Conservation (phyloP, 2,329 filamentous ascomycete genomes). For the Bipolaris zeicola region DNA sequence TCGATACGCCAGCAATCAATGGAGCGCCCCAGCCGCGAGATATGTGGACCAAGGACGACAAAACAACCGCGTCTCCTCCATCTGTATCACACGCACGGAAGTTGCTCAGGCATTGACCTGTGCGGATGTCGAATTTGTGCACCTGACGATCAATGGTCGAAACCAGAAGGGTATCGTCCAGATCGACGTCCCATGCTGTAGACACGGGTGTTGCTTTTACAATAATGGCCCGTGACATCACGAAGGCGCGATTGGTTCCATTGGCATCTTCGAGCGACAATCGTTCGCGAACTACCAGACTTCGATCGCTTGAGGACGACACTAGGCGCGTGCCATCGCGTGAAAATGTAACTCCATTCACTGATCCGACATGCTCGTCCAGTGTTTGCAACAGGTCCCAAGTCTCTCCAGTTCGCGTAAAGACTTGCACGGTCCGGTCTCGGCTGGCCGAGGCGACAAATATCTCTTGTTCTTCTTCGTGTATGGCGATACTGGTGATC, state of each 20-base stretch:
- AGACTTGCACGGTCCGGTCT: conserved; percentile 94
- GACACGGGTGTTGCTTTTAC: conserved; percentile 87
- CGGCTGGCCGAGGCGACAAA: conserved; percentile 78
- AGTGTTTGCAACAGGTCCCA: conserved; percentile 89
- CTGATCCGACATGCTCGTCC: conserved; percentile 86
- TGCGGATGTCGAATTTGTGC: conserved; percentile 65
- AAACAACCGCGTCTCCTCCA: conserved; percentile 77
- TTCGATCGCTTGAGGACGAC: conserved; percentile 84
- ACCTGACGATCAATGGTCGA: conserved; percentile 68
- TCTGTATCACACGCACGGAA: conserved; percentile 87
- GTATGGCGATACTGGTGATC: conserved; percentile 79
- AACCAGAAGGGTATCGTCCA: conserved; percentile 60
- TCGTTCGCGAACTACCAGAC: conserved; percentile 80
- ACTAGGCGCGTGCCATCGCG: conserved; percentile 73
- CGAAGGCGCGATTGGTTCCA: conserved; percentile 70
- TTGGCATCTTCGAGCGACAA: conserved; percentile 69
- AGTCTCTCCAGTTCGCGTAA: conserved; percentile 62
- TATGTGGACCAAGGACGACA: conserved; percentile 75
- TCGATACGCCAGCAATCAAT: conserved; percentile 84
- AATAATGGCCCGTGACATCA: conserved; percentile 76
- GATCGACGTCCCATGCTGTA: conserved; percentile 72
- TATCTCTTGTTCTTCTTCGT: conserved; percentile 66
- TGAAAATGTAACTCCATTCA: conserved; percentile 77
- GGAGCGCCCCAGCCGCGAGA: conserved; percentile 63
- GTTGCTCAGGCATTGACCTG: conserved; percentile 69